These are phyloP conservation scores for Microbotryomycetes sp. DNA, from an alignment of 1,284 basidiomycete species.

Conservation along the genomic window DNA sequence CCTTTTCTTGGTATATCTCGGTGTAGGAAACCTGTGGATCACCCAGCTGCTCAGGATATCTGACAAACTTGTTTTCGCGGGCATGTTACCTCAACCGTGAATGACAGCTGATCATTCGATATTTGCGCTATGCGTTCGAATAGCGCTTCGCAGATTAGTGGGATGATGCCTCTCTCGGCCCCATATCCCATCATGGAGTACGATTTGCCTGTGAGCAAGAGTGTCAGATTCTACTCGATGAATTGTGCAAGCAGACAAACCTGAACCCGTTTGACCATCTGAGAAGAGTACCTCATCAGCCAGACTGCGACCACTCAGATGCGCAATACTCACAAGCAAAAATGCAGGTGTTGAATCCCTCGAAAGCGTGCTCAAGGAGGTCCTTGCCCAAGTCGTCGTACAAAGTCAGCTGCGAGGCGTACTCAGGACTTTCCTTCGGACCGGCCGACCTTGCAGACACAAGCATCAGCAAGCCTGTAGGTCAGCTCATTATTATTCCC, in stretches of 20 bases:
- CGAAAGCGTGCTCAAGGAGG: slow-evolving; percentile 86
- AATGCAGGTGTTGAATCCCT: slow-evolving; percentile 96
- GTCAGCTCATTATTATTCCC: neutral
- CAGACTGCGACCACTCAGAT: neutral
- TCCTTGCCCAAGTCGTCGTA: slow-evolving; percentile 94
- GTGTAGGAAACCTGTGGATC: slow-evolving; percentile 99
- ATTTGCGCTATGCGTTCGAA: slow-evolving; percentile 65
- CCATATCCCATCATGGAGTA: slow-evolving; percentile 96
- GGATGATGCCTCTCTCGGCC: slow-evolving; percentile 93
- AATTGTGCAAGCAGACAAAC: slow-evolving; percentile 24
- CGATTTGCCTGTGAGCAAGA: slow-evolving; percentile 26
- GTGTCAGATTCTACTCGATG: neutral
- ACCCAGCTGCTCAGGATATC: slow-evolving; percentile 61
- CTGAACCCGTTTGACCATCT: slow-evolving; percentile 36
- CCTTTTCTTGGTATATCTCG: slow-evolving; percentile 98
- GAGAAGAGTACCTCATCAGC: too few species aligned
- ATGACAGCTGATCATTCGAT: slow-evolving; percentile 17
- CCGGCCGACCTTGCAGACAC: slow-evolving; percentile 62
- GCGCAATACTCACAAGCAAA: slow-evolving; percentile 71
- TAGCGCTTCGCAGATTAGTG: slow-evolving; percentile 85
- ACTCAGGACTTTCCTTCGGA: slow-evolving; percentile 71
- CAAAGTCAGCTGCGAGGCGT: slow-evolving; percentile 86
- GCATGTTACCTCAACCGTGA: slow-evolving; percentile 18
- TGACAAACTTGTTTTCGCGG: too few species aligned
- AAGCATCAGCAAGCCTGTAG: neutral